Evolutionary conservation across 2,329 filamentous ascomycete genomes (phyloP), one percentile per base, ranked within the genome.

Genomic region (Zasmidium citrigriseum): DNA sequence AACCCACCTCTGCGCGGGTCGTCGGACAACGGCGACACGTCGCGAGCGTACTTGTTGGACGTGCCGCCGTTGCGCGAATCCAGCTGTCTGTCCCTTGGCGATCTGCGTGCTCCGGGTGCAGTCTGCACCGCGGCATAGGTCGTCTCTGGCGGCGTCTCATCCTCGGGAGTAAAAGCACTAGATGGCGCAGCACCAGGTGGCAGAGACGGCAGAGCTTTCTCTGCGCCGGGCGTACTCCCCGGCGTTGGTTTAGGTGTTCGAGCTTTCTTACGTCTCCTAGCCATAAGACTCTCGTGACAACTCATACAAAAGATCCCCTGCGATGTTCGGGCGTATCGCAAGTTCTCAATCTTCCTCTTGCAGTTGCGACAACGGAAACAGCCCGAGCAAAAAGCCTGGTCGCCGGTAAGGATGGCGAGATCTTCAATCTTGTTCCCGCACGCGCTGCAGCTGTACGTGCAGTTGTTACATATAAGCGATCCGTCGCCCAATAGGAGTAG

Each of bases 221-320:
- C 93, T 34, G 53, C 54, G 16, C 57, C 58, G 46, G 61, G 61
- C 51, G 62, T 64, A 46, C 61, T 61, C 21, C 61, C 62, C 91
- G 87, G 79, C 87, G 62, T 85, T 20, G 87, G 84, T 11, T 61
- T 68, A 46, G 60, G 59, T 52, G 61, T 66, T 75, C 91, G 92
- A 41, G 89, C 88, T 75, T 91, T 92, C 78, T 98, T 97, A 70
- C 91, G 85, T 64, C 93, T 85, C 63, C 93, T 84, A 51, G 93
- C 91, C 92, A 98, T 98, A 54, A 99, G 78, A 24, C 91, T 95
- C 76, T 99, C 95, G 72, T 99, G 95, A 74, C 95, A 99, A 71
- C 89, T 92, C 95, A 99, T 99, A 79, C 95, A 99, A 73, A 99
- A 98, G 68, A 99, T 99, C 60, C 95, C 95, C 76, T 98, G 95